Evolutionary conservation across 345 rosid genomes (phyloP), one percentile per base, ranked within the genome.

Genomic region (Rhizophora mangle): DNA sequence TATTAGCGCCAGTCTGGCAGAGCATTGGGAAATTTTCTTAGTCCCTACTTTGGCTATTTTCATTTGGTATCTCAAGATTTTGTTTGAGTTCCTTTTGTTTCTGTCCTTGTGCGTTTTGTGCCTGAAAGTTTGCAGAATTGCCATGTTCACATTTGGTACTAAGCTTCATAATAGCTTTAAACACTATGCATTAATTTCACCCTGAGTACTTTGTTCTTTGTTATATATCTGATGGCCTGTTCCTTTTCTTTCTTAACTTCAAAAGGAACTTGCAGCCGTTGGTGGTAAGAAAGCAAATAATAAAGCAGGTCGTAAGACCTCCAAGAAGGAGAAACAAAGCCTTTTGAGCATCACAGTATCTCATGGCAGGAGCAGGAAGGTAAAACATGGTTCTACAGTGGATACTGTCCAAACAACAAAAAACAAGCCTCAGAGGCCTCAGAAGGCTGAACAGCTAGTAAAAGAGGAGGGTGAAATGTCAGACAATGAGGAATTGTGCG

Each of bases 391-490:
- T 76, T 55, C 89, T 65, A 60, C 83, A 43, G 79, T 65, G 68
- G 72, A 76, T 66, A 76, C 84, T 64, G 59, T 80, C 46, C 85
- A 72, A 53, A 34, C 62, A 26, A 68, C 76, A 64, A 87, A 62
- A 81, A 88, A 76, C 65, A 86, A 86, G 75, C 72, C 76, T 52
- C 89, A 86, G 82, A 96, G 80, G 74, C 81, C 83, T 47, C 90
- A 76, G 59, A 86, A 75, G 74, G 88, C 77, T 62, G 98, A 90
- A 70, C 96, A 84, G 39, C 71, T 96, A 68, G 90, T 72, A 54
- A 96, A 96, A 79, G 99, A 96, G 84, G 99, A 96, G 83, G 99
- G 99, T 60, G 99, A 96, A 78, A 96, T 96, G 98, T 96, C 99
- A 13, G 99, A 87, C 81, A 81, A 89, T 37, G 99, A 89, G 74